Conservation (phyloP, 108 stramenopile species). For the Nitzschia putrida region DNA sequence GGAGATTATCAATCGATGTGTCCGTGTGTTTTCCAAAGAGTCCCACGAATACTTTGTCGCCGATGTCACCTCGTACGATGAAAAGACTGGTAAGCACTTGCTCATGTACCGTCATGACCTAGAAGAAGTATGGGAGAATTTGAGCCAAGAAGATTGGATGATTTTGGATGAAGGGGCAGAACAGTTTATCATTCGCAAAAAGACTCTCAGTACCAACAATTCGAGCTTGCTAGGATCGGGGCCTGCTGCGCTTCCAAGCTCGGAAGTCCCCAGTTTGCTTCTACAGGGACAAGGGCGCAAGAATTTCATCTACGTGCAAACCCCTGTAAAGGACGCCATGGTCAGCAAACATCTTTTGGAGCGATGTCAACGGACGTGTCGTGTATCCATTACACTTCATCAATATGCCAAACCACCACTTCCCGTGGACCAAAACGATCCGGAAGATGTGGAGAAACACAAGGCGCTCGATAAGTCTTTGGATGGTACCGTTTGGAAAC, state of each 20-base stretch:
- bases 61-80: constrained; percentile 78
- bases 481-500: constrained; percentile 80
- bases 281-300: constrained; percentile 39
- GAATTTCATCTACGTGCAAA: constrained; percentile 72
- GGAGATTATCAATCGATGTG: constrained; percentile 76
- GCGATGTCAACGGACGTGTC: constrained; percentile 61
- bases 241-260: not conserved
- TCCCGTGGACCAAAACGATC: constrained; percentile 13
- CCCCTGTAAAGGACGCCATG: constrained; percentile 68
- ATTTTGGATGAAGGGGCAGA: constrained; percentile 72
- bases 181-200: constrained; percentile 75
- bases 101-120: constrained; percentile 70
- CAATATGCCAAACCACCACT: constrained; percentile 39
- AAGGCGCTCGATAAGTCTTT: constrained; percentile 53
- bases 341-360: constrained; percentile 51
- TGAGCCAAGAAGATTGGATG: constrained; percentile 78
- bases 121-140: constrained; percentile 79
- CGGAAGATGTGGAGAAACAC: constrained; percentile 46
- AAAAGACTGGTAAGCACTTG: constrained; percentile 56
- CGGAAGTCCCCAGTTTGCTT: constrained; percentile 16
- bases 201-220: constrained; percentile 14
- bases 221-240: not conserved
- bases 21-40: constrained; percentile 70
- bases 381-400: constrained; percentile 62
- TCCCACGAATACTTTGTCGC: constrained; percentile 71